phyloP scores from a whole-genome alignment of 176 grass and related monocot genomes.

The Paspalum vaginatum region DNA sequence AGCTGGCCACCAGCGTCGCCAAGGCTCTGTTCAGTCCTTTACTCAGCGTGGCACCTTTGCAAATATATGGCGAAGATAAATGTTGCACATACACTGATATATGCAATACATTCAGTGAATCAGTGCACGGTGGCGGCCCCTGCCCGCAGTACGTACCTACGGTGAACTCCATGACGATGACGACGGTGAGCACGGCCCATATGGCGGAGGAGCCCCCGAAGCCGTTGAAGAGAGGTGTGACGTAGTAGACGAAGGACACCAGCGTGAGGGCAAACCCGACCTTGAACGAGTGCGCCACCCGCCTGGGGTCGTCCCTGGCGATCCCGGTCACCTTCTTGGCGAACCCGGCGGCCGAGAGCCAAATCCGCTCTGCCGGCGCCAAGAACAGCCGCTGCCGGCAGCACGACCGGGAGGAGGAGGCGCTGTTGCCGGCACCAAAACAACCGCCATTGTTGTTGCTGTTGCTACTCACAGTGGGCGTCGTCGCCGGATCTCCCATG shows the following conservation, averaged over 20 bases:
- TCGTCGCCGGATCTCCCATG: too few relatives aligned
- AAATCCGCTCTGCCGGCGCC: background rate
- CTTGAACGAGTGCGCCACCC: slow-evolving; percentile 71
- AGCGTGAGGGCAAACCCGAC: slow-evolving; percentile 72
- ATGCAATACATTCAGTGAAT: too few relatives aligned
- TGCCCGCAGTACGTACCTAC: slow-evolving; percentile 49
- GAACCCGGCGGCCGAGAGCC: background rate
- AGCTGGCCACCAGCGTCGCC: slow-evolving; percentile 64
- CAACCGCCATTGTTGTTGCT: too few relatives aligned
- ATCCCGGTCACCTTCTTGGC: slow-evolving; percentile 46
- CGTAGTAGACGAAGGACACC: slow-evolving; percentile 72
- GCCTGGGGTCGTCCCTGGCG: slow-evolving; percentile 57
- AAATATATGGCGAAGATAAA: too few relatives aligned
- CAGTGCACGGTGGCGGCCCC: too few relatives aligned
- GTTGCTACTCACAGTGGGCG: too few relatives aligned
- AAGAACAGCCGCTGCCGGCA: slow-evolving; percentile 25
- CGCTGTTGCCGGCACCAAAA: too few relatives aligned
- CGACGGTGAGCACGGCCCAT: slow-evolving; percentile 82
- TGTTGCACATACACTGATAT: too few relatives aligned
- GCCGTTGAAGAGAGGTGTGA: slow-evolving; percentile 64
- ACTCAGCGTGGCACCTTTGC: slow-evolving; percentile 4
- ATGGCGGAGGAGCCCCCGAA: slow-evolving; percentile 65
- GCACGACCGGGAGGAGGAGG: background rate
- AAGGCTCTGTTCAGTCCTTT: slow-evolving; percentile 72
- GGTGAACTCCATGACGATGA: slow-evolving; percentile 90